Evolutionary conservation across 192 early-diverging fungal species (phyloP).

Genomic region (Coemansia javaensis): DNA sequence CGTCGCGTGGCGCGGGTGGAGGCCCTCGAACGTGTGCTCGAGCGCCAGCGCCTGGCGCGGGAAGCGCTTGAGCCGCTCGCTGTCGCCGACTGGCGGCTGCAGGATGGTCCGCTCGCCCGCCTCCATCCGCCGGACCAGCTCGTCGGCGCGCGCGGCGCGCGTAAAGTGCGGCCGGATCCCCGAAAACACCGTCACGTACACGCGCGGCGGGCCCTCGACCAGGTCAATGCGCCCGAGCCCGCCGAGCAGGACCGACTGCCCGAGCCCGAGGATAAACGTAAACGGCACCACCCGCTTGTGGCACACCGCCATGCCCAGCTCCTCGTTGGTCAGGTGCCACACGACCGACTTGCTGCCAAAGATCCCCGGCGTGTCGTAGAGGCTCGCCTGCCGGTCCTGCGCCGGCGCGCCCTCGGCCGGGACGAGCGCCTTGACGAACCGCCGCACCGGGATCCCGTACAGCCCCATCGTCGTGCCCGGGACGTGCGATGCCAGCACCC

Average conservation of each 20-base stretch:
- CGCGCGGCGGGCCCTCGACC: conserved; percentile 35
- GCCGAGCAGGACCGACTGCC: conserved; percentile 55
- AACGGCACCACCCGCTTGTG: conserved; percentile 49
- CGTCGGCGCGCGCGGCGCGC: conserved; percentile 43
- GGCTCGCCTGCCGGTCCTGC: conserved; percentile 31
- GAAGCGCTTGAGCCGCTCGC: conserved; percentile 26
- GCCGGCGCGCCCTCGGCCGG: conserved; percentile 20
- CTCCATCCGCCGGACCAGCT: conserved; percentile 35
- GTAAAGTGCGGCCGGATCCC: conserved; percentile 57
- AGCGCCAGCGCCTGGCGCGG: conserved; percentile 36
- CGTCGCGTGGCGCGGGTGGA: conserved; percentile 43
- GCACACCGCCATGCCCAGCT: conserved; percentile 50
- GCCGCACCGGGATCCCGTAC: conserved; percentile 54
- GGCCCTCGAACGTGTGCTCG: conserved; percentile 39
- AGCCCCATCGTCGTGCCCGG: conserved; percentile 75
- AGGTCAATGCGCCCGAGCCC: conserved; percentile 59
- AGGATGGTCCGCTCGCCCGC: conserved; percentile 30
- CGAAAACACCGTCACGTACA: conserved; percentile 56
- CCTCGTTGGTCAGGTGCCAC: conserved; percentile 46
- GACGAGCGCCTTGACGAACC: conserved; percentile 50
- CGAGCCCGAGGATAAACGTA: conserved; percentile 53
- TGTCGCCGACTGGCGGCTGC: conserved; percentile 43
- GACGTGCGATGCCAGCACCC: conserved; percentile 56
- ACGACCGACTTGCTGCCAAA: conserved; percentile 54
- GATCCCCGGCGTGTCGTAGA: conserved; percentile 63